Conservation (phyloP, 495 filamentous ascomycete genomes). For the Parmelia sp. region DNA sequence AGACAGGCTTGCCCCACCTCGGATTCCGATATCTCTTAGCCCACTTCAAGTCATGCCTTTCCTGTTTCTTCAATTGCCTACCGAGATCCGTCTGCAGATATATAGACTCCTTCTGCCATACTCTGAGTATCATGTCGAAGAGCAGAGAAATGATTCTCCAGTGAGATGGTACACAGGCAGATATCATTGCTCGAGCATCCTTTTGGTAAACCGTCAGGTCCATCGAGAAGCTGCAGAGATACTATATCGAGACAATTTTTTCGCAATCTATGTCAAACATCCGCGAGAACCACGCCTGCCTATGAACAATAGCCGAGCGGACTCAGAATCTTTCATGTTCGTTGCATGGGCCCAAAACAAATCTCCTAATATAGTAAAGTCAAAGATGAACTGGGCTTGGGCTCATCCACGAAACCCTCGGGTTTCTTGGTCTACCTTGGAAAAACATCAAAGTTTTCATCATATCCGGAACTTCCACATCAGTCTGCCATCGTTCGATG, state of each 20-base stretch:
- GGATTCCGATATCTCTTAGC: not conserved
- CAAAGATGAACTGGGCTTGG: slow-evolving; percentile 10
- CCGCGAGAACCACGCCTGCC: slow-evolving; percentile 16
- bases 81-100: slow-evolving; percentile 19
- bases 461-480: slow-evolving; percentile 16
- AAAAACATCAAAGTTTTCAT: slow-evolving; percentile 16
- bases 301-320: slow-evolving; percentile 18
- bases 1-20: not conserved
- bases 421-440: slow-evolving; percentile 5
- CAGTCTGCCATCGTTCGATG: slow-evolving; percentile 14
- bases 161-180: slow-evolving; percentile 14
- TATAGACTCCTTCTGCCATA: slow-evolving; percentile 18
- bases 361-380: not conserved
- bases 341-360: slow-evolving; percentile 16
- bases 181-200: slow-evolving; percentile 8
- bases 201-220: slow-evolving; percentile 16
- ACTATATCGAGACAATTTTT: slow-evolving; percentile 13
- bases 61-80: slow-evolving; percentile 12
- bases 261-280: slow-evolving; percentile 19
- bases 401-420: slow-evolving; percentile 16
- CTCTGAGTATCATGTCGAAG: slow-evolving; percentile 11
- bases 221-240: slow-evolving; percentile 16
- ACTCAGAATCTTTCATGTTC: slow-evolving; percentile 21
- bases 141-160: slow-evolving; percentile 4
- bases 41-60: not conserved